Evolutionary conservation across 148 eudicot species (phyloP), one percentile per base, ranked within the genome.

Genomic region (Heliamphora exappendiculata): DNA sequence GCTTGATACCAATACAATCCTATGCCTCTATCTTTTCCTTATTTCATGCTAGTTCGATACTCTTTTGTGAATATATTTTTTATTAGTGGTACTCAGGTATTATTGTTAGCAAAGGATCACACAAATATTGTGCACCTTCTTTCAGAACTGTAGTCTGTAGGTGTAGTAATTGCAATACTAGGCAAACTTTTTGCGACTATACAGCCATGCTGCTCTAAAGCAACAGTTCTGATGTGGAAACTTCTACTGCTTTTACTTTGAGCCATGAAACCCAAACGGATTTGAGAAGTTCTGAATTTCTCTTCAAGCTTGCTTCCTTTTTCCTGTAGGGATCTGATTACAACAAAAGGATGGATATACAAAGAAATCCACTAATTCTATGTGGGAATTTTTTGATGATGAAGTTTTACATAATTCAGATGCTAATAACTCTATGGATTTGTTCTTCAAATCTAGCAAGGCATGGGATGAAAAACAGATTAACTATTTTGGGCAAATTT

Each of bases 1-100:
- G 66, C 19, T 73, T 39, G 66, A 29, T 72, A 41, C 36, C 76
- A 13, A 49, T 53, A 36, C 47, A 54, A 72, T 33, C 47, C 29
- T 55, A 49, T 12, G 33, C 11, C 4, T 31, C 1, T 3, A 37
- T 73, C 34, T 54, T 41, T 55, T 51, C 26, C 60, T 71, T 71
- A 31, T 13, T 51, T 51, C n/a, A n/a, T n/a, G n/a, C n/a, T n/a
- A n/a, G n/a, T n/a, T n/a, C n/a, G n/a, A n/a, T n/a, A n/a, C n/a
- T n/a, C n/a, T n/a, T n/a, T n/a, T n/a, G n/a, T n/a, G n/a, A n/a
- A n/a, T n/a, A n/a, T n/a, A n/a, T n/a, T n/a, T n/a, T n/a, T n/a
- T n/a, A n/a, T n/a, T n/a, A 4, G 14, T 54, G 75, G 16, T 22
- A 13, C 75, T 55, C 49, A 17, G 41, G 19, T 65, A 34, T 36